Percentiles rank a stretch among this genome's conserved stretches.
phyloP scores from a whole-genome alignment of 2,329 filamentous ascomycete genomes.

The Chrysoporthe austroafricana region DNA sequence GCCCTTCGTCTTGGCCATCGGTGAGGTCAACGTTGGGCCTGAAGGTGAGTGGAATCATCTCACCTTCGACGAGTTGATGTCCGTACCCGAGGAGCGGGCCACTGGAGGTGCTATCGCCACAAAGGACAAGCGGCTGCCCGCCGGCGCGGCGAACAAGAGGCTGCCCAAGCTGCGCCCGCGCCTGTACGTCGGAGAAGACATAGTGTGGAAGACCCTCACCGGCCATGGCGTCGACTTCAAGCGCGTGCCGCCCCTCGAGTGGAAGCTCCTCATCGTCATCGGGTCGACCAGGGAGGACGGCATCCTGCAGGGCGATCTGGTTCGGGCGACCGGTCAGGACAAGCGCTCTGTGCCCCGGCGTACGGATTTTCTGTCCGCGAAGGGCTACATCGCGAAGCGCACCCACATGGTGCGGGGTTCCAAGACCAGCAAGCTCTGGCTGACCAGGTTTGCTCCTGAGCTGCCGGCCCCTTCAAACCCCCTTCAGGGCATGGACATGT shows the following conservation, averaged over 20 bases:
- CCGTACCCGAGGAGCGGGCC: constrained; percentile 39
- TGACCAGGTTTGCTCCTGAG: constrained; percentile 57
- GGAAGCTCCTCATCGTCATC: constrained; percentile 61
- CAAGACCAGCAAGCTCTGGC: constrained; percentile 67
- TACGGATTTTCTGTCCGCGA: constrained; percentile 61
- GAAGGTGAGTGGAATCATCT: constrained; percentile 42
- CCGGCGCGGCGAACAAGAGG: constrained; percentile 18
- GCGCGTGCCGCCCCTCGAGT: constrained; percentile 61
- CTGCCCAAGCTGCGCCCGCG: constrained; percentile 34
- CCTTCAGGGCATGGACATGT: constrained; percentile 37
- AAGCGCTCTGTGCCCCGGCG: constrained; percentile 66
- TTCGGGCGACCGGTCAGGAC: constrained; percentile 61
- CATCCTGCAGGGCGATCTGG: constrained; percentile 64
- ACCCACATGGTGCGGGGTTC: constrained; percentile 61
- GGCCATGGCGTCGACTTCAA: constrained; percentile 64
- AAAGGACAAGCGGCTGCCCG: constrained; percentile 16
- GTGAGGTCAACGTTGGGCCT: constrained; percentile 46
- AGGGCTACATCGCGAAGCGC: constrained; percentile 66
- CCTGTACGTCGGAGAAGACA: constrained; percentile 57
- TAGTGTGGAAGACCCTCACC: constrained; percentile 62
- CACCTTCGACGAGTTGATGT: constrained; percentile 45
- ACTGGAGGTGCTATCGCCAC: constrained; percentile 17
- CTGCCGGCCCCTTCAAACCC: constrained; percentile 31
- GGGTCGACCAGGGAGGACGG: constrained; percentile 57
- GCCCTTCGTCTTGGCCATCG: constrained; percentile 45